Percentiles rank a stretch among this genome's conserved stretches.
Conservation (phyloP, 75 land plant genomes). For the Gnetum montanum region DNA sequence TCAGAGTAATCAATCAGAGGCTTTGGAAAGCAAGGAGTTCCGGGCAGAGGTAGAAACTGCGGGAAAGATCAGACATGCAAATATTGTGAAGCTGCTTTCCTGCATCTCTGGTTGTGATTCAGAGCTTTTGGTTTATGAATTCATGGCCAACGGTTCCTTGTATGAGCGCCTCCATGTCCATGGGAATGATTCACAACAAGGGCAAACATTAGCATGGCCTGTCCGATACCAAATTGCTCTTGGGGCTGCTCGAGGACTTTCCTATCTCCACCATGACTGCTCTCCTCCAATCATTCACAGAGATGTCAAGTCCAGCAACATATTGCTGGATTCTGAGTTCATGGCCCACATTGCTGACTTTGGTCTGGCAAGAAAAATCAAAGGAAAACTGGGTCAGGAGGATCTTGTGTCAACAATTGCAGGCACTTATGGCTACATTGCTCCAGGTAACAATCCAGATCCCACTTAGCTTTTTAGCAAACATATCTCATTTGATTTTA, state of each 20-base stretch:
- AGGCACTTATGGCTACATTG: slow-evolving; percentile 63
- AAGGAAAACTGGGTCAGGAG: slow-evolving; percentile 29
- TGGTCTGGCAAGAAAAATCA: slow-evolving; percentile 36
- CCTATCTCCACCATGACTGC: slow-evolving; percentile 67
- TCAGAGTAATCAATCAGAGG: background rate
- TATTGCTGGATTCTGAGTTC: slow-evolving; percentile 41
- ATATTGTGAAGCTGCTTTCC: slow-evolving; percentile 71
- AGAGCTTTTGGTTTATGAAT: slow-evolving; percentile 42
- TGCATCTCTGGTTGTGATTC: slow-evolving; percentile 44
- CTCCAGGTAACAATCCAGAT: slow-evolving; percentile 6
- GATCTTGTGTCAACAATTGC: slow-evolving; percentile 44
- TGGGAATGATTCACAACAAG: too few species aligned
- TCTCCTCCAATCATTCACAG: slow-evolving; percentile 49
- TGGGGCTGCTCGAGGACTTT: slow-evolving; percentile 48
- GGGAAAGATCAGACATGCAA: slow-evolving; percentile 49
- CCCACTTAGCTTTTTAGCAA: too few species aligned
- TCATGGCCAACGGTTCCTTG: slow-evolving; percentile 39
- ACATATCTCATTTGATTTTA: too few species aligned
- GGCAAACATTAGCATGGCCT: slow-evolving; percentile 41
- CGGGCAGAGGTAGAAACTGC: slow-evolving; percentile 44
- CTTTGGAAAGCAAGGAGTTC: slow-evolving; percentile 40
- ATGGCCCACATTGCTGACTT: slow-evolving; percentile 52
- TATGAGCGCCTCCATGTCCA: slow-evolving; percentile 45
- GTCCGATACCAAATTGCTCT: slow-evolving; percentile 33
- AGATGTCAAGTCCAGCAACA: slow-evolving; percentile 67